Conservation (phyloP, 805 yeast genomes). For the Saturnispora diversa region DNA sequence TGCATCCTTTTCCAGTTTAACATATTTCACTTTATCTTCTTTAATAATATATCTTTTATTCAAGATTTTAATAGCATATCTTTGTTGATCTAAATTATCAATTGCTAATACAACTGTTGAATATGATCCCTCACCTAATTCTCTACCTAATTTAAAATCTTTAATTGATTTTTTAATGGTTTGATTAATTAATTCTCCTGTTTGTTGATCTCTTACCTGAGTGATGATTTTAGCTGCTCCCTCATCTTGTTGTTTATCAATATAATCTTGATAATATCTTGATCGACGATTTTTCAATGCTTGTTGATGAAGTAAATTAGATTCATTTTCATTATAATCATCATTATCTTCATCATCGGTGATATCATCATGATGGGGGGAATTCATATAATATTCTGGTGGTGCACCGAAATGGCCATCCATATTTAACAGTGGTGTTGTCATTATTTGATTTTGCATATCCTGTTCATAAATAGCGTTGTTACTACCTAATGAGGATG, state of each 20-base stretch:
- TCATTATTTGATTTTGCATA: conserved; percentile 1
- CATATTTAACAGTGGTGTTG: conserved; percentile 10
- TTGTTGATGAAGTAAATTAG: conserved; percentile 1
- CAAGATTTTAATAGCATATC: conserved; percentile 69
- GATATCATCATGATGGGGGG: not conserved
- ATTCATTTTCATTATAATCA: conserved; percentile 4
- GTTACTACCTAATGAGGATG: conserved; percentile 6
- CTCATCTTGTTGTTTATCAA: conserved; percentile 29
- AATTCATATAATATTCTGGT: conserved; percentile 5
- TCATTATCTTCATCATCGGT: conserved; percentile 2
- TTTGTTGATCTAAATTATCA: conserved; percentile 53
- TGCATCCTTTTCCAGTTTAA: conserved; percentile 75
- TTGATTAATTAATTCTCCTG: conserved; percentile 44
- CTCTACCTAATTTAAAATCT: conserved; percentile 82
- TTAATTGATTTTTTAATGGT: conserved; percentile 51
- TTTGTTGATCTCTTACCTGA: conserved; percentile 32
- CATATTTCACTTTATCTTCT: conserved; percentile 79
- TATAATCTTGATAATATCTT: conserved; percentile 1
- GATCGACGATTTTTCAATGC: conserved; percentile 4
- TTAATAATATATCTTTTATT: conserved; percentile 72
- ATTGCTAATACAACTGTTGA: conserved; percentile 86
- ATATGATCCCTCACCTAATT: conserved; percentile 92
- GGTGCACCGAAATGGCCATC: conserved; percentile 11
- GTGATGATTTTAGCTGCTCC: conserved; percentile 54
- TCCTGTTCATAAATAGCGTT: conserved; percentile 11